A percentile compares a stretch with the other conserved stretches of the same genome.
phyloP scores from a whole-genome alignment of 2,329 filamentous ascomycete species.

The Alternaria sp. region DNA sequence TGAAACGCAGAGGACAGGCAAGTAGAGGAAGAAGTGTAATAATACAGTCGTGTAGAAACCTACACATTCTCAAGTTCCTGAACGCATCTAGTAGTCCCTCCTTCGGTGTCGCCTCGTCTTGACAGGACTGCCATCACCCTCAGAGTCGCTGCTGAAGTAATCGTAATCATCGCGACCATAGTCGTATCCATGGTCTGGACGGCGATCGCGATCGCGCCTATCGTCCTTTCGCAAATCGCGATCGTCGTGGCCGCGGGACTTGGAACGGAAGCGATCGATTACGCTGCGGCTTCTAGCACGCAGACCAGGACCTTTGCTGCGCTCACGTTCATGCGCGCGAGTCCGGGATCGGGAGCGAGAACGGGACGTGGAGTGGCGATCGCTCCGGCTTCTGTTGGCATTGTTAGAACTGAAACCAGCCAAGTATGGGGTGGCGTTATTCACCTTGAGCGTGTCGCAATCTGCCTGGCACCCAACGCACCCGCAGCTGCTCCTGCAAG shows the following conservation, averaged over 20 bases:
- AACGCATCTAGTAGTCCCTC: constrained; percentile 17
- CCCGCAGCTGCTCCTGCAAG: constrained; percentile 49
- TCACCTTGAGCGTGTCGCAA: constrained; percentile 29
- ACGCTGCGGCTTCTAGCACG: constrained; percentile 39
- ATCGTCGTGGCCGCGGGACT: constrained; percentile 30
- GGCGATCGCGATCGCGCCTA: constrained; percentile 21
- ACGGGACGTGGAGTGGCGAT: constrained; percentile 25
- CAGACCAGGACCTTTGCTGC: constrained; percentile 22
- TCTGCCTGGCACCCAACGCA: constrained; percentile 41
- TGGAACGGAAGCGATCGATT: constrained; percentile 35
- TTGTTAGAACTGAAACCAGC: constrained; percentile 1
- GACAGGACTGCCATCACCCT: constrained; percentile 25
- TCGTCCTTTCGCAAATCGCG: constrained; percentile 16
- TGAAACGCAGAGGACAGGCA: neutral
- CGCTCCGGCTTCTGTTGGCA: constrained; percentile 26
- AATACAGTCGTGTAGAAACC: constrained; percentile 8
- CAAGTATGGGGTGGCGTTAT: constrained; percentile 3
- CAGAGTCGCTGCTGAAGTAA: constrained; percentile 25
- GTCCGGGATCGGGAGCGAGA: constrained; percentile 31
- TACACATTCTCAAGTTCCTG: neutral
- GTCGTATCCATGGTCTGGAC: constrained; percentile 29
- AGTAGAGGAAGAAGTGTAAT: neutral
- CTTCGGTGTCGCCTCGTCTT: constrained; percentile 21
- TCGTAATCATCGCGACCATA: constrained; percentile 26
- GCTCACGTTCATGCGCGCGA: constrained; percentile 22